These are phyloP conservation scores for Digitaria exilis DNA, from an alignment of 202 grass and related monocot genomes.

Conservation along the genomic window DNA sequence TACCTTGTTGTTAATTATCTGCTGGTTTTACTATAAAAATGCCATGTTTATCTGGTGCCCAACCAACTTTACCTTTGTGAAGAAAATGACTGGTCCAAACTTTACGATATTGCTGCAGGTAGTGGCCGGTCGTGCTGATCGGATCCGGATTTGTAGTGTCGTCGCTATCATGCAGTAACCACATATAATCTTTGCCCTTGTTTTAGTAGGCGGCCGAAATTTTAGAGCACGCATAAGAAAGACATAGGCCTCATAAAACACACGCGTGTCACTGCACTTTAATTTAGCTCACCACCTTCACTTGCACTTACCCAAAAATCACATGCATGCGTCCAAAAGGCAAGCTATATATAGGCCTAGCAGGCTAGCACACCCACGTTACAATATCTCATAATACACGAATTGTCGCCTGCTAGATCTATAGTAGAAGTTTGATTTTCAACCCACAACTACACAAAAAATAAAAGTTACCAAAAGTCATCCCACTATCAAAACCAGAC, in stretches of 20 bases:
- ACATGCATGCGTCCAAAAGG: too few species aligned
- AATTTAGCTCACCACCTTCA: neutral
- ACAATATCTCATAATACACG: too few species aligned
- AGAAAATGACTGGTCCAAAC: conserved; percentile 6
- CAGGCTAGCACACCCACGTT: too few species aligned
- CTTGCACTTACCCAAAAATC: too few species aligned
- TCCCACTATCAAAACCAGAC: too few species aligned
- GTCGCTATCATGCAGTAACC: neutral
- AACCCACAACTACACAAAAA: too few species aligned
- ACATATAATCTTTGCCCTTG: neutral
- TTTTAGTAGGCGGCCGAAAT: conserved; percentile 16
- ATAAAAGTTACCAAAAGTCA: too few species aligned
- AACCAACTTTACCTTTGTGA: conserved; percentile 1
- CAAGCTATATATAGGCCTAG: too few species aligned
- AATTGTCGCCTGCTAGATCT: too few species aligned
- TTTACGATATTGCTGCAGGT: neutral
- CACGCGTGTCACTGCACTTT: neutral
- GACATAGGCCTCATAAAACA: neutral
- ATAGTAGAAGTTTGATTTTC: too few species aligned
- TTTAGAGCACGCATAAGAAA: neutral
- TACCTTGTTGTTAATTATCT: neutral
- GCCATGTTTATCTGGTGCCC: neutral
- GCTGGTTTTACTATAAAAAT: neutral
- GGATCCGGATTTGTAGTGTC: neutral
- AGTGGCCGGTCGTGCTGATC: neutral